Evolutionary conservation across 495 filamentous ascomycete genomes (phyloP), one percentile per base, ranked within the genome.

Genomic region (Neurospora sp.): DNA sequence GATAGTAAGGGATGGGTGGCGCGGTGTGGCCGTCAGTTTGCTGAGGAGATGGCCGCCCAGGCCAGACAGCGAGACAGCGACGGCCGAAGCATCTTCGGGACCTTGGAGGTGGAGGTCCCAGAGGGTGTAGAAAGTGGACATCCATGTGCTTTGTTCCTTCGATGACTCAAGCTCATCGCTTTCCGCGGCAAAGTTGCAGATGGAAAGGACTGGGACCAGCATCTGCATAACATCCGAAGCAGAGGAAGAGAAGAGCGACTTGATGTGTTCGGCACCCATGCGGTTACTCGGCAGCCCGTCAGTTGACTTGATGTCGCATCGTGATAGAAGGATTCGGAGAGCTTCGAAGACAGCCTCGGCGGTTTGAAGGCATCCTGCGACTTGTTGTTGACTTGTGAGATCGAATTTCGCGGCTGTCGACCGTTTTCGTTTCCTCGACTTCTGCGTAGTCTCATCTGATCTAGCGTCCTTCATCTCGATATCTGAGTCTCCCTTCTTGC

Each of bases 211-310:
- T 5, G 79, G 81, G 0, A 78, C 79, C 10, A 82, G 75, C 8
- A 83, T 76, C 44, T 78, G 79, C 72, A 80, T 80, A 10, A 77
- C 77, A 37, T 86, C 84, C 69, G 78, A 69, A 4, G 81, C 80
- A 20, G 84, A 80, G 0, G 78, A 78, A 22, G 76, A 83, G 76
- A 86, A 85, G 42, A 86, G 74, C 35, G 85, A 83, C 70, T 85
- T 85, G 77, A 86, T 75, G 70, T 85, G 83, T 65, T 86, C 83
- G 18, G 80, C 80, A 8, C 85, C 84, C 71, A 84, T 80, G 61
- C 74, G 76, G 71, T 79, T 78, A 70, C 71, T 81, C 31, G 78
- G 68, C 3, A 76, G 71, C 20, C 69, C 75, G 14, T 73, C 74
- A 0, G 69, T 18, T 8, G 75, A 70, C 35, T 71, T 73, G 59